phyloP scores from a whole-genome alignment of 2,329 filamentous ascomycete genomes.

The Blumeriella jaapii region DNA sequence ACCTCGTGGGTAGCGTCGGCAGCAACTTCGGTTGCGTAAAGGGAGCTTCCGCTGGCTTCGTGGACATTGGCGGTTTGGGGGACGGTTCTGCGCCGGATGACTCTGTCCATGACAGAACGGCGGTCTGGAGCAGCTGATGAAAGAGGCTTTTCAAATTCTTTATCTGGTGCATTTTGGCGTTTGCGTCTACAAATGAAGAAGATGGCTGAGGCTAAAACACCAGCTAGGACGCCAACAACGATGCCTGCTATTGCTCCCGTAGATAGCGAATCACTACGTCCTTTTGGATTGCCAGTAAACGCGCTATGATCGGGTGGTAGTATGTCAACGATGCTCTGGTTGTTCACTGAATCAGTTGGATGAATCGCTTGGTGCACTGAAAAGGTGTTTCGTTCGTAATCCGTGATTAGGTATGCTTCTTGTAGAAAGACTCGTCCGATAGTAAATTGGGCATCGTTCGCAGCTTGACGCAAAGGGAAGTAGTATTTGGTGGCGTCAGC shows the following conservation, averaged over 20 bases:
- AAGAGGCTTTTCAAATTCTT: conserved; percentile 11
- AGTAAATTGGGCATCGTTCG: conserved; percentile 24
- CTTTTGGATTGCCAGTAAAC: conserved; percentile 18
- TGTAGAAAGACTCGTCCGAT: conserved; percentile 28
- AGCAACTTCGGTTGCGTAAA: conserved; percentile 32
- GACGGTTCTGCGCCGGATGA: too few species aligned
- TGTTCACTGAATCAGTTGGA: conserved; percentile 15
- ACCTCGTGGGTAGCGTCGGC: conserved; percentile 18
- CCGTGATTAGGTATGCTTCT: conserved; percentile 28
- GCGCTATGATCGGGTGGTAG: conserved; percentile 11
- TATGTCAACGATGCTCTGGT: conserved; percentile 20
- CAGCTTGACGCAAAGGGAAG: conserved; percentile 25
- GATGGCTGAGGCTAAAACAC: conserved; percentile 9
- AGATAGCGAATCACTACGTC: conserved; percentile 2
- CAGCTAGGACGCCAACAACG: conserved; percentile 13
- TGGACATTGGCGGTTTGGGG: conserved; percentile 29
- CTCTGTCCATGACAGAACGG: too few species aligned
- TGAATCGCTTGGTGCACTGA: conserved; percentile 26
- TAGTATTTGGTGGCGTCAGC: conserved; percentile 29
- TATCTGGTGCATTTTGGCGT: conserved; percentile 20
- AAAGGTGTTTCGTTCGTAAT: conserved; percentile 27
- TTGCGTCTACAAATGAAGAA: conserved; percentile 13
- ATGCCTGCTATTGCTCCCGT: conserved; percentile 20
- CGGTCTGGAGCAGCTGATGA: too few species aligned
- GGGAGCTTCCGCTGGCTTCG: conserved; percentile 40